Base-by-base conservation (phyloP, 768 basidiomycete genomes). In the Zangia roseola region DNA sequence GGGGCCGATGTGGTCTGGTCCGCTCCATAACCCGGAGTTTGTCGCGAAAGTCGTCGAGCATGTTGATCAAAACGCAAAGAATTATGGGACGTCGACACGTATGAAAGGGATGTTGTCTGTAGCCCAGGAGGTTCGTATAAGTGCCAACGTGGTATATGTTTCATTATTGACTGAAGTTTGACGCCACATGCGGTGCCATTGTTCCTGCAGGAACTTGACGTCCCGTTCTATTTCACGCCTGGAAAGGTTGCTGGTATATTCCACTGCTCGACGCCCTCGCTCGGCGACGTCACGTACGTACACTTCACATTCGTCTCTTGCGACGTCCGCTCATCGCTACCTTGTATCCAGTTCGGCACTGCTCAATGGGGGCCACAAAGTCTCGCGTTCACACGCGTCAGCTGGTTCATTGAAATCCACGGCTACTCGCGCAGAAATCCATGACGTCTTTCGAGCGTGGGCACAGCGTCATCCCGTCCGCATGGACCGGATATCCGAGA, bases 31-130 rank as follows among this genome's bases (percentile, higher is more conserved):
- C 62, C 57, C 71, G 2, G 74, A 72, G 6, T 99, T 97, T 58
- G 76, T 92, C 6, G 64, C 71, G n/a, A 80, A 81, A 54, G 84
- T 95, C 13, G 71, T 97, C 25, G 73, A 78, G 19, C 88, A 94
- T 59, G 72, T 94, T 12, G 81, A 85, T 48, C 67, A 64, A 14
- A 78, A 85, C 53, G 64, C 79, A 53, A 72, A 74, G 34, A 77
- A 76, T 34, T 97, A 94, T 61, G 85, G 86, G 10, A 97, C 94
- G 0, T 76, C 80, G 14, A 58, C 78, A 0, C 77, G 97, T 45
- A 97, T 99, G 86, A 88, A 86, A 68, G 97, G 97, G 1, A 98
- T 99, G 97, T 71, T 98, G 39, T 84, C 87, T 7, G 78, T 97
- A 3, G 94, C 94, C 1, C 81, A 84, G 67, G 88, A 95, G 74